Percentiles rank a stretch among this genome's conserved stretches.
phyloP scores from a whole-genome alignment of 1,139 yeast species.

The Saccharomycopsis hybrid region DNA sequence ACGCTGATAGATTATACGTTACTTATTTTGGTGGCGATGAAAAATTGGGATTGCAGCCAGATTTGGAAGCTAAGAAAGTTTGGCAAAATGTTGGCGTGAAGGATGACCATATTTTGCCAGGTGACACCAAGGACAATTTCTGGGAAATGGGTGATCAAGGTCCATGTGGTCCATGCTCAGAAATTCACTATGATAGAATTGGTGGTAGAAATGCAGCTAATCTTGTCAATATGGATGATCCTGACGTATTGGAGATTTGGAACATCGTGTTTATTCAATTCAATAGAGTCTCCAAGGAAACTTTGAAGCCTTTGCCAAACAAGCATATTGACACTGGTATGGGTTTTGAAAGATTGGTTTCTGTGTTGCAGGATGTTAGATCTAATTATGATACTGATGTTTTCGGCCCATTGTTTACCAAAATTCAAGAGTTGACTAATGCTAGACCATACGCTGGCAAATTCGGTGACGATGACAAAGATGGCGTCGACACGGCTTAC shows the following conservation, averaged over 20 bases:
- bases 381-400: conserved; percentile 98
- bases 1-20: conserved; percentile 76
- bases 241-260: conserved; percentile 97
- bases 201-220: conserved; percentile 94
- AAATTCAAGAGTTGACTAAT: conserved; percentile 88
- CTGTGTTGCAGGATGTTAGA: conserved; percentile 80
- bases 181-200: conserved; percentile 93
- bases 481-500: conserved; percentile 96
- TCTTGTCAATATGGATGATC: conserved; percentile 93
- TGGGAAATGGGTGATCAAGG: conserved; percentile 99
- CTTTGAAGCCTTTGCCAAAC: conserved; percentile 78
- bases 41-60: conserved; percentile 80
- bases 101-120: conserved; percentile 90
- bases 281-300: conserved; percentile 88
- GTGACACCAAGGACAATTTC: conserved; percentile 83
- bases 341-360: conserved; percentile 97
- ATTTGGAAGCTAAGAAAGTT: conserved; percentile 81
- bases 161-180: conserved; percentile 99
- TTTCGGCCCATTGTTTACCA: conserved; percentile 76
- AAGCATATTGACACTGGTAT: conserved; percentile 96
- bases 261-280: conserved; percentile 93
- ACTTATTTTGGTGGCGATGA: conserved; percentile 94
- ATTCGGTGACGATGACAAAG: conserved; percentile 85
- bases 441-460: conserved; percentile 87
- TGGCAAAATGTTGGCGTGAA: conserved; percentile 88